phyloP scores from a whole-genome alignment of 2,329 filamentous ascomycete genomes.

The Malbranchea zuffiana region DNA sequence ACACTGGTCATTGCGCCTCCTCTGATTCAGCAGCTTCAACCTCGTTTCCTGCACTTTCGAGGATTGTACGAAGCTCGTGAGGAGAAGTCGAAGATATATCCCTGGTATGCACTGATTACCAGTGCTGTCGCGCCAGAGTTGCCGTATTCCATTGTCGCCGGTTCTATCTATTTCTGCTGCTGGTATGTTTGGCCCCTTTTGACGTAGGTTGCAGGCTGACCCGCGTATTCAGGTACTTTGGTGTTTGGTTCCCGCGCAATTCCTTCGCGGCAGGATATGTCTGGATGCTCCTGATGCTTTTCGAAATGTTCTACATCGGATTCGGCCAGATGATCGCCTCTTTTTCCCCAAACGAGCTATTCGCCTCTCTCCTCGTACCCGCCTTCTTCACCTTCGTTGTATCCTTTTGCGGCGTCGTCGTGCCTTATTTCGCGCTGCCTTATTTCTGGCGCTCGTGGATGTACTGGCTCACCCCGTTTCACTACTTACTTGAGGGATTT shows the following conservation, averaged over 20 bases:
- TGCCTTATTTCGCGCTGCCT: constrained; percentile 53
- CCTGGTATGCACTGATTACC: constrained; percentile 59
- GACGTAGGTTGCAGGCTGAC: constrained; percentile 5
- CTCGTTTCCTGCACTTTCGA: constrained; percentile 55
- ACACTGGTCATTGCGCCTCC: constrained; percentile 63
- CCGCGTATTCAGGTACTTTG: constrained; percentile 38
- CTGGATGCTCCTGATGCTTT: constrained; percentile 55
- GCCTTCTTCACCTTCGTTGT: constrained; percentile 60
- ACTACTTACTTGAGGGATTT: constrained; percentile 54
- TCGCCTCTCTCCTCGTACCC: constrained; percentile 56
- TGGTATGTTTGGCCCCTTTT: constrained; percentile 39
- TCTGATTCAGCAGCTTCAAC: constrained; percentile 66
- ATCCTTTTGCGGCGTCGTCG: constrained; percentile 64
- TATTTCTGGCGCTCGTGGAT: constrained; percentile 56
- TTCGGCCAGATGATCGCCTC: constrained; percentile 59
- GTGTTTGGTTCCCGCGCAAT: constrained; percentile 42
- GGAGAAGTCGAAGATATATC: constrained; percentile 68
- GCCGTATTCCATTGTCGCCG: constrained; percentile 56
- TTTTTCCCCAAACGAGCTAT: constrained; percentile 54
- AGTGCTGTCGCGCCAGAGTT: constrained; percentile 58
- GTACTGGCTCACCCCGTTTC: constrained; percentile 58
- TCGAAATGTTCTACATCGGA: constrained; percentile 54
- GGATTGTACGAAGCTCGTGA: constrained; percentile 62
- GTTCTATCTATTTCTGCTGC: constrained; percentile 52
- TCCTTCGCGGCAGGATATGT: constrained; percentile 51